Percentiles rank a stretch among this genome's conserved stretches.
Conservation (phyloP, 805 yeast genomes). For the Metschnikowia koreensis region DNA sequence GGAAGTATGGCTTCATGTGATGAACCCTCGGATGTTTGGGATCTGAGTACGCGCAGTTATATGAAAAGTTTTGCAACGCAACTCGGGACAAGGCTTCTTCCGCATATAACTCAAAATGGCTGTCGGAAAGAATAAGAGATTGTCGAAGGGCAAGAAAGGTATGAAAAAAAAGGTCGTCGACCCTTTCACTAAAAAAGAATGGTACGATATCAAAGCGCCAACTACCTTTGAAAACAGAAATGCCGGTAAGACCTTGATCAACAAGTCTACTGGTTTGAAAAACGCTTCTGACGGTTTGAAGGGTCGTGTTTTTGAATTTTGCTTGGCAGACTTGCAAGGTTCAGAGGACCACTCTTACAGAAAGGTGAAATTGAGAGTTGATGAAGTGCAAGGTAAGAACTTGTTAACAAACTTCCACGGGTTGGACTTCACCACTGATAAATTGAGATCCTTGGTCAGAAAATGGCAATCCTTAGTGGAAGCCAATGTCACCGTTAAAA, state of each 20-base stretch:
- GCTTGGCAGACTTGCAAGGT: conserved; percentile 96
- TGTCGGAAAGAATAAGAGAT: conserved; percentile 90
- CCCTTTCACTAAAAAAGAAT: conserved; percentile 99
- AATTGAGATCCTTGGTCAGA: conserved; percentile 95
- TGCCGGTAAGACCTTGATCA: conserved; percentile 97
- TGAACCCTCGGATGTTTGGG: conserved; percentile 5
- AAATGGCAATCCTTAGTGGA: conserved; percentile 99
- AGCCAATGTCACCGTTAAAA: conserved; percentile 97
- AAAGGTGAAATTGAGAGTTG: conserved; percentile 96
- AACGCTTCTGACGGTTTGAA: conserved; percentile 97
- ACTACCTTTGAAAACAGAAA: conserved; percentile 97
- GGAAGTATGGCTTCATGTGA: conserved; percentile 1
- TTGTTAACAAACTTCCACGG: conserved; percentile 99
- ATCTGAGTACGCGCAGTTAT: conserved; percentile 1
- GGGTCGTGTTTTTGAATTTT: conserved; percentile 96
- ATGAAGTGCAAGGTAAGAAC: conserved; percentile 98
- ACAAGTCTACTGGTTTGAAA: conserved; percentile 97
- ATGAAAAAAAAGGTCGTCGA: conserved; percentile 98
- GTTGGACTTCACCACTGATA: conserved; percentile 96
- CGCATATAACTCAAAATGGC: conserved; percentile 46
- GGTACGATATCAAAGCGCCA: conserved; percentile 99
- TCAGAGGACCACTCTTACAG: conserved; percentile 98
- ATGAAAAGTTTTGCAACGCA: conserved; percentile 13
- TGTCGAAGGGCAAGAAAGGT: conserved; percentile 91
- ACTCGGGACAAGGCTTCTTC: not conserved